phyloP scores from a whole-genome alignment of 2,329 filamentous ascomycete species.

The Colletotrichum costaricense region DNA sequence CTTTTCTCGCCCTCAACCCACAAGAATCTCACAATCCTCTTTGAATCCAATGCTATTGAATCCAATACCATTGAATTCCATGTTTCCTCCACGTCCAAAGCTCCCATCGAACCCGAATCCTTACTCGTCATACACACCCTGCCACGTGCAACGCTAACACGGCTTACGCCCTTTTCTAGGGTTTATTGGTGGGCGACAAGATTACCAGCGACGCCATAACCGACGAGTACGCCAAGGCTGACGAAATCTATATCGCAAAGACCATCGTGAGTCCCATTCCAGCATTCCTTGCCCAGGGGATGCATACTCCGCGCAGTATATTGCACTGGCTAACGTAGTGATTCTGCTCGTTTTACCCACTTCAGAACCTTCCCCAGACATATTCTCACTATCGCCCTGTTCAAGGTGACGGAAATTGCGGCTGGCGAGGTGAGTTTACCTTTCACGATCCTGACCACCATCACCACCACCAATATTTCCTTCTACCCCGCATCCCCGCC shows the following conservation, averaged over 20 bases:
- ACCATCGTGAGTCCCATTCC: slow-evolving; percentile 74
- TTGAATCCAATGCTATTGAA: too few relatives aligned
- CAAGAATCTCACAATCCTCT: too few relatives aligned
- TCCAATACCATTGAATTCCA: too few relatives aligned
- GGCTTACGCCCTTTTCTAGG: slow-evolving; percentile 63
- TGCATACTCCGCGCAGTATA: slow-evolving; percentile 11
- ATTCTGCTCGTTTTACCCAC: slow-evolving; percentile 7
- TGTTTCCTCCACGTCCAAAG: background rate
- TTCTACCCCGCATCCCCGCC: slow-evolving; percentile 34
- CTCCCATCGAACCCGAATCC: background rate
- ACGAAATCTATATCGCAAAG: slow-evolving; percentile 86
- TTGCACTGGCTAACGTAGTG: background rate
- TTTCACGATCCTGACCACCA: background rate
- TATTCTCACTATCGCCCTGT: slow-evolving; percentile 91
- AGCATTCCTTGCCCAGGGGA: background rate
- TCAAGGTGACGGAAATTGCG: slow-evolving; percentile 94
- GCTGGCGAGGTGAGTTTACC: slow-evolving; percentile 87
- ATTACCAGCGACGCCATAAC: slow-evolving; percentile 82
- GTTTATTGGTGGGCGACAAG: slow-evolving; percentile 83
- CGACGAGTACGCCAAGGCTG: slow-evolving; percentile 88
- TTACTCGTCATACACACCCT: too few relatives aligned
- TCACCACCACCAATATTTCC: background rate
- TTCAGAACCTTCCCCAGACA: slow-evolving; percentile 80
- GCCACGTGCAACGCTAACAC: background rate
- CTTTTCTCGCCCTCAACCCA: slow-evolving; percentile 8